phyloP scores from a whole-genome alignment of 2,329 filamentous ascomycete genomes.

The Thielaviopsis musarum region DNA sequence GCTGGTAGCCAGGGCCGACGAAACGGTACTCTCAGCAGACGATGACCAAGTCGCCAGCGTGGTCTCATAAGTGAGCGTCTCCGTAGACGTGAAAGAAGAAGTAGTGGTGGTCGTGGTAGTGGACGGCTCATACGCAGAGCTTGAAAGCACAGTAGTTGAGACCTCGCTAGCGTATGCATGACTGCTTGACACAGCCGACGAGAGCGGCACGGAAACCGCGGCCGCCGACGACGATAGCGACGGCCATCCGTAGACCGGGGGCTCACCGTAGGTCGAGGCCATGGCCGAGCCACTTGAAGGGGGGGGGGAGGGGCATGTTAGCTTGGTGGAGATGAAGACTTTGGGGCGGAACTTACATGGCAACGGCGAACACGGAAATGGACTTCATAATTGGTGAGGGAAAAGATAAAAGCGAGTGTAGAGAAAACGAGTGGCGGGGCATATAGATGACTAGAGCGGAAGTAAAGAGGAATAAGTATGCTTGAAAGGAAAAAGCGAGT shows the following conservation, averaged over 20 bases:
- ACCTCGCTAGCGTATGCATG: not conserved
- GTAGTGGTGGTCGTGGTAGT: not conserved
- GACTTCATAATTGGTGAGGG: conserved; percentile 5
- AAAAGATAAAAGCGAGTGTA: conserved; percentile 1
- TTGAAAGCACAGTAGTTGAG: not conserved
- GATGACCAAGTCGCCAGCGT: not conserved
- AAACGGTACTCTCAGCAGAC: not conserved
- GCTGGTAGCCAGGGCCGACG: not conserved
- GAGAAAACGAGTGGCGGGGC: not conserved
- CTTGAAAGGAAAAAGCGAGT: not conserved
- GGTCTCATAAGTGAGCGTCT: not conserved
- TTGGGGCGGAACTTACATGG: conserved; percentile 1
- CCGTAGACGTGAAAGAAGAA: not conserved
- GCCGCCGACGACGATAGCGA: too few species aligned
- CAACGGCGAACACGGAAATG: conserved; percentile 1
- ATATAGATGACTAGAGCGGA: not conserved
- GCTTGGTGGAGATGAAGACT: not conserved
- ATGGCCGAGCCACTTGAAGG: conserved; percentile 9
- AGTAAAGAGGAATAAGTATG: not conserved
- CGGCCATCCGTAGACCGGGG: not conserved
- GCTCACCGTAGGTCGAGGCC: conserved; percentile 4
- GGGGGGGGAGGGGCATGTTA: not conserved
- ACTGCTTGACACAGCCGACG: conserved; percentile 1
- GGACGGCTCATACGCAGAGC: not conserved
- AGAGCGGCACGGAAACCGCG: not conserved